These are phyloP conservation scores for Verruconis gallopava DNA, from an alignment of 2,329 filamentous ascomycete genomes.

Conservation along the genomic window DNA sequence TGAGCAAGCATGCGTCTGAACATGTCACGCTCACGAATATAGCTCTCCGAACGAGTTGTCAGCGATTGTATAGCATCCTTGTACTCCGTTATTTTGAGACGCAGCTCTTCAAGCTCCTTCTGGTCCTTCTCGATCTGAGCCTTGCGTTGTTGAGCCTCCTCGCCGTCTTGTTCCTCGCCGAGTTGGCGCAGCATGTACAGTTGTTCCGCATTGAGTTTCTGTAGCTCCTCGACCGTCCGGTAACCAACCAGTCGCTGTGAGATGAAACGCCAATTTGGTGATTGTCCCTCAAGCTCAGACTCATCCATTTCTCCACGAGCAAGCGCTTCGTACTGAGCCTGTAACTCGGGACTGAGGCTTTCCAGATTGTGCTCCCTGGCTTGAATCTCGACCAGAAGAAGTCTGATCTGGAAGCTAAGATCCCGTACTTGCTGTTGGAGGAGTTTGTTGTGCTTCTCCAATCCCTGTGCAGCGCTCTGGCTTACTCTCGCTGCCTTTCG, in stretches of 20 bases:
- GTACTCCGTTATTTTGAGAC: conserved; percentile 62
- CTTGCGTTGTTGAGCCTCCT: conserved; percentile 58
- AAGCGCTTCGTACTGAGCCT: conserved; percentile 61
- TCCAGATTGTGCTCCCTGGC: conserved; percentile 68
- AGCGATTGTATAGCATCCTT: conserved; percentile 78
- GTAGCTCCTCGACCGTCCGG: conserved; percentile 70
- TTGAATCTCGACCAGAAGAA: conserved; percentile 77
- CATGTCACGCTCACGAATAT: conserved; percentile 92
- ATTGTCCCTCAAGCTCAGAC: conserved; percentile 50
- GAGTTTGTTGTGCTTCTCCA: conserved; percentile 57
- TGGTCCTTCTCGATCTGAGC: conserved; percentile 42
- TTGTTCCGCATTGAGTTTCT: conserved; percentile 77
- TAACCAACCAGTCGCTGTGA: conserved; percentile 82
- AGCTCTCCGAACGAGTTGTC: conserved; percentile 75
- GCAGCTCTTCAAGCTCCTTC: conserved; percentile 59
- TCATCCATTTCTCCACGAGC: conserved; percentile 57
- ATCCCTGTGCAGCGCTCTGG: conserved; percentile 54
- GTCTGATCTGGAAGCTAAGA: conserved; percentile 77
- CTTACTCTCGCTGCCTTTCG: conserved; percentile 68
- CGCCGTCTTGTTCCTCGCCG: conserved; percentile 80
- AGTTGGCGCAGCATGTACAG: conserved; percentile 72
- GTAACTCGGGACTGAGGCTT: conserved; percentile 57
- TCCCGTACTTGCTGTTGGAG: conserved; percentile 79
- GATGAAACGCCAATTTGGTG: conserved; percentile 78
- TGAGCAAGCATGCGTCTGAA: conserved; percentile 90